Conservation (phyloP, 345 rosid genomes). For the Excoecaria agallocha region DNA sequence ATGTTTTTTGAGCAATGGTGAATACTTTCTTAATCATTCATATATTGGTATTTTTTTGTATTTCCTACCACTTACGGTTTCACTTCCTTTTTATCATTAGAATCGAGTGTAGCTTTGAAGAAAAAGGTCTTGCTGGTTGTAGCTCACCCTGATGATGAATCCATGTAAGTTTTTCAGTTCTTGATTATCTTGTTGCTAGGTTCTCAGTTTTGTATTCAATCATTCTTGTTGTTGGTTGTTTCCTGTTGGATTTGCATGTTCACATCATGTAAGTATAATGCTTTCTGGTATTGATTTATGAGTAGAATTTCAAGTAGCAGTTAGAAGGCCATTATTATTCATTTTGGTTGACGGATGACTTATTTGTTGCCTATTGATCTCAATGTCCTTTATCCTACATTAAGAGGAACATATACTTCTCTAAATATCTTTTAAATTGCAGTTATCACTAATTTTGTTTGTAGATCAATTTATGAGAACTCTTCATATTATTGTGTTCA, state of each 20-base stretch:
- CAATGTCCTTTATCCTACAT: background rate
- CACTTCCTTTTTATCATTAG: background rate
- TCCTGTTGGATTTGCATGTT: background rate
- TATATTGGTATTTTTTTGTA: background rate
- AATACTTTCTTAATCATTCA: background rate
- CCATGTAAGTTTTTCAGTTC: slow-evolving; percentile 56
- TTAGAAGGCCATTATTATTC: background rate
- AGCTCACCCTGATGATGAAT: slow-evolving; percentile 97
- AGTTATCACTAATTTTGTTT: background rate
- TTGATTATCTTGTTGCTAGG: background rate
- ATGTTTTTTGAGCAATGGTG: slow-evolving; percentile 44
- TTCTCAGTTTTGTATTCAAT: background rate
- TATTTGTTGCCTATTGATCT: background rate
- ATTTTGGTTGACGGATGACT: background rate
- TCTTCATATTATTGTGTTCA: background rate
- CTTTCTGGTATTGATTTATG: background rate
- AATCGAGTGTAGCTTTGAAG: slow-evolving; percentile 41
- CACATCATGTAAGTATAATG: background rate
- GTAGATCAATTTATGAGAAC: background rate
- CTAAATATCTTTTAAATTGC: background rate
- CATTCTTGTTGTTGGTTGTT: background rate
- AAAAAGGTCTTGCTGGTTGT: slow-evolving; percentile 64
- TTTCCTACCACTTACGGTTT: slow-evolving; percentile 9
- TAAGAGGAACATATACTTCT: background rate
- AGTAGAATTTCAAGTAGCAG: background rate